Base-by-base conservation (phyloP, 139 green algal species). In the Auxenochlorella protothecoides region DNA sequence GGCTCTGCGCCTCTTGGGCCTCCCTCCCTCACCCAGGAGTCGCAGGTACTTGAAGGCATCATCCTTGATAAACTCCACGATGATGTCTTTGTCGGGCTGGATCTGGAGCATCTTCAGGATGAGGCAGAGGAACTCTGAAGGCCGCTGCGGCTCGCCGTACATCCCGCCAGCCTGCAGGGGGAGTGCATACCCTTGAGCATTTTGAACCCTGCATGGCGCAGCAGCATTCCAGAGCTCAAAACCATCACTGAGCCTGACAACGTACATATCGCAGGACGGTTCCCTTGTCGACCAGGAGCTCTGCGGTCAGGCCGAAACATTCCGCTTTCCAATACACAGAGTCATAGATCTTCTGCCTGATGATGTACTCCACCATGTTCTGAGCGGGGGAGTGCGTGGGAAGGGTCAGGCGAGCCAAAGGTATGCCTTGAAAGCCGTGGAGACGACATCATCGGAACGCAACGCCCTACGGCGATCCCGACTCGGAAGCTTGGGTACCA, bases 61-160 rank as follows among this genome's bases (percentile, higher is more conserved):
- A 68, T 98, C 97, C 61, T 90, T 95, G 27, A 99, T 97, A 80
- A 96, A 97, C 78, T 99, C 94, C 6, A 96, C 79, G n/a, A 99
- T 87, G 72, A 99, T 97, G 56, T 98, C 95, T 70, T 93, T 94
- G 59, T 97, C 90, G 4, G 95, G 95, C 80, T 97, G 91, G 14
- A 99, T 95, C 77, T 99, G 93, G 14, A 99, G 85, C 87, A 99
- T 92, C 83, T 99, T 99, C 7, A 97, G 85, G 2, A 95, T 80
- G 0, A 99, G 84, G 85, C 91, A 97, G 5, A 99, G 83, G 81
- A 99, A 99, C 44, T 91, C 76, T 4, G 88, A 92, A 4, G 94
- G 86, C 78, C 92, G 90, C 6, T 86, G 77, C 13, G 85, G 84
- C 53, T 93, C 92, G 13, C 92, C 95, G 68, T 84, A 91, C 63